Base-by-base conservation (phyloP, 192 early-diverging fungal species). In the Mortierella hygrophila region DNA sequence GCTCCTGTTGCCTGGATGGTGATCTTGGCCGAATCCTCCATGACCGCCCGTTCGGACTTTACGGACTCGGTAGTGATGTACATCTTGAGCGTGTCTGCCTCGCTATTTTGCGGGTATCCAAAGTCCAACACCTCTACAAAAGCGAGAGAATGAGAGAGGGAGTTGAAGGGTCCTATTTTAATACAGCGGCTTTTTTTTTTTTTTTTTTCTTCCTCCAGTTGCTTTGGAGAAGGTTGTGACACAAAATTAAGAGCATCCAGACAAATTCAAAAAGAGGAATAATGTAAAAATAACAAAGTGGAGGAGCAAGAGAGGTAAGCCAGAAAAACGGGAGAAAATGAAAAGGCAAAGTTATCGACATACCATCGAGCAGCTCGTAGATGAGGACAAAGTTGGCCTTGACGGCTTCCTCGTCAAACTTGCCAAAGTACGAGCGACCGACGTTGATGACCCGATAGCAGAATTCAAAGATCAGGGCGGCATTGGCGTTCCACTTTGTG, bases 1-100 rank as follows among this genome's bases (percentile, higher is more conserved):
- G 97, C 96, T 23, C 97, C 97, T 23, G 98, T 99, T 49, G 97
- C 98, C 89, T 99, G 97, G 83, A 98, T 98, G 0, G 97, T 97
- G 74, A 99, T 97, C 79, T 93, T 94, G 72, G 95, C 91, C 69
- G 94, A 93, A 74, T 90, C 82, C 81, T 91, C 91, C 74, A 68
- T 81, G 54, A 94, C 79, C 1, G 92, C 91, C 55, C 92, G 89
- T 72, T 95, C 94, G 4, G 96, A 96, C 80, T 95, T 92, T 18
- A 99, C 94, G 38, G 93, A 95, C 83, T 96, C 96, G 0, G 96
- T 96, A 0, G 96, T 97, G 52, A 97, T 95, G 76, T 96, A 97
- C 88, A 96, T 91, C 84, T 96, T 96, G 13, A 97, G 88, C 49
- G 96, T 95, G 73, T 96, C 94, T 0, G 94, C 91, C 81, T 97